Percentiles rank a stretch among this genome's conserved stretches.
These are phyloP conservation scores for Tetracladium maxilliforme DNA, from an alignment of 2,329 filamentous ascomycete species.

Conservation along the genomic window DNA sequence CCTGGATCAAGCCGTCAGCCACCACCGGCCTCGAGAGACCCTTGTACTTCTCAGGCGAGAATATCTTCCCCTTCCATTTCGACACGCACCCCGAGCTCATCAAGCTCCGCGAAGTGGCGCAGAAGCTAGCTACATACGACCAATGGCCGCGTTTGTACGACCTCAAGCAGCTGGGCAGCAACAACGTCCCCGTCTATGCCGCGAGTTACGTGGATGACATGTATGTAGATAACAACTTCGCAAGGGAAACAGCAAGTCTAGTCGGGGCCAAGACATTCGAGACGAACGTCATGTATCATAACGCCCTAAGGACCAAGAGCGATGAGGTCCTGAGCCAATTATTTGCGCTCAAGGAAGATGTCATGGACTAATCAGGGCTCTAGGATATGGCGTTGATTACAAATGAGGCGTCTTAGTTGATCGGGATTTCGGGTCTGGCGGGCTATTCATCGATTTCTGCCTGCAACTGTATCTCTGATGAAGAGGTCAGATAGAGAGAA, in stretches of 20 bases:
- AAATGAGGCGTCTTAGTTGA: too few species aligned
- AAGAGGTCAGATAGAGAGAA: too few species aligned
- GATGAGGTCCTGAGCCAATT: constrained; percentile 66
- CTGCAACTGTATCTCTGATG: too few species aligned
- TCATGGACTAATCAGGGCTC: constrained; percentile 28
- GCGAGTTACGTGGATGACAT: constrained; percentile 78
- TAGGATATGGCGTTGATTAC: too few species aligned
- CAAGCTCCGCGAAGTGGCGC: constrained; percentile 52
- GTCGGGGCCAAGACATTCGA: constrained; percentile 65
- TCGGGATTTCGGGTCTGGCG: too few species aligned
- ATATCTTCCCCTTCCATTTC: constrained; percentile 81
- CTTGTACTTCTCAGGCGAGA: constrained; percentile 79
- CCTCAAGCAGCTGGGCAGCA: constrained; percentile 53
- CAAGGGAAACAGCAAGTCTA: constrained; percentile 56
- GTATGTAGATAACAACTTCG: constrained; percentile 73
- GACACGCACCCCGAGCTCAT: constrained; percentile 63
- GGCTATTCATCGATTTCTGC: too few species aligned
- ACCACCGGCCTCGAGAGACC: constrained; percentile 29
- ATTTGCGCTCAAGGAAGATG: constrained; percentile 61
- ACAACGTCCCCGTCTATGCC: constrained; percentile 75
- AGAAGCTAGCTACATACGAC: constrained; percentile 50
- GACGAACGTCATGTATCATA: constrained; percentile 80
- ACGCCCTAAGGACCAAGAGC: constrained; percentile 58
- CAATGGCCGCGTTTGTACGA: constrained; percentile 73
- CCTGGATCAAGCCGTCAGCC: constrained; percentile 29